Evolutionary conservation across 305 asterid genomes (phyloP).

Genomic region (Fraxinus velutina): DNA sequence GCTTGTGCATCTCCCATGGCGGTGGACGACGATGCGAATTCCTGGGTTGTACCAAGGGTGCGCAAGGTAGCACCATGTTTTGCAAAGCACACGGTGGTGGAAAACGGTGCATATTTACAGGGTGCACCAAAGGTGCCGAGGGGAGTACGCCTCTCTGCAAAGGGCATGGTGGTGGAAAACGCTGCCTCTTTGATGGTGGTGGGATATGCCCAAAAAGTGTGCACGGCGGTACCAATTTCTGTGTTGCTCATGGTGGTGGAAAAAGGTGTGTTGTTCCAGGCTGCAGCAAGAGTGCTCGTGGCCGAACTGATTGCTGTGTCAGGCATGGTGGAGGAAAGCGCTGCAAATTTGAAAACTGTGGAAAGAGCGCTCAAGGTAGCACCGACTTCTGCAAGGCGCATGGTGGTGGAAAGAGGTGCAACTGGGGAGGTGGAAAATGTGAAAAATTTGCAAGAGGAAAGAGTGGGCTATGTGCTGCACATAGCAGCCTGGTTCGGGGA

Average conservation of each 20-base stretch:
- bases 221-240: conserved; percentile 28
- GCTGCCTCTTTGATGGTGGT: conserved; percentile 42
- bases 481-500: conserved; percentile 38
- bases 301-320: conserved; percentile 28
- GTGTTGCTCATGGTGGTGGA: conserved; percentile 31
- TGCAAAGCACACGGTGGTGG: conserved; percentile 55
- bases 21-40: conserved; percentile 52
- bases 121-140: conserved; percentile 52
- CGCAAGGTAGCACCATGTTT: conserved; percentile 45
- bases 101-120: conserved; percentile 46
- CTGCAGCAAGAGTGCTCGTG: conserved; percentile 30
- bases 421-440: conserved; percentile 22
- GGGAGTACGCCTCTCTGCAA: conserved; percentile 56
- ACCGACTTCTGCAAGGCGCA: conserved; percentile 32
- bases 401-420: conserved; percentile 24
- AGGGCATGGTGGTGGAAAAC: conserved; percentile 56
- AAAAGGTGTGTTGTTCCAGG: conserved; percentile 25
- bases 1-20: conserved; percentile 52
- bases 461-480: conserved; percentile 21
- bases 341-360: conserved; percentile 19
- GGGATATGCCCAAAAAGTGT: conserved; percentile 30
- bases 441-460: conserved; percentile 20
- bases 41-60: conserved; percentile 37
- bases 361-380: conserved; percentile 32
- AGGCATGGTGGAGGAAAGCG: conserved; percentile 33